These are phyloP conservation scores for Malassezia vespertilionis DNA, from an alignment of 1,284 basidiomycete genomes.

Conservation along the genomic window DNA sequence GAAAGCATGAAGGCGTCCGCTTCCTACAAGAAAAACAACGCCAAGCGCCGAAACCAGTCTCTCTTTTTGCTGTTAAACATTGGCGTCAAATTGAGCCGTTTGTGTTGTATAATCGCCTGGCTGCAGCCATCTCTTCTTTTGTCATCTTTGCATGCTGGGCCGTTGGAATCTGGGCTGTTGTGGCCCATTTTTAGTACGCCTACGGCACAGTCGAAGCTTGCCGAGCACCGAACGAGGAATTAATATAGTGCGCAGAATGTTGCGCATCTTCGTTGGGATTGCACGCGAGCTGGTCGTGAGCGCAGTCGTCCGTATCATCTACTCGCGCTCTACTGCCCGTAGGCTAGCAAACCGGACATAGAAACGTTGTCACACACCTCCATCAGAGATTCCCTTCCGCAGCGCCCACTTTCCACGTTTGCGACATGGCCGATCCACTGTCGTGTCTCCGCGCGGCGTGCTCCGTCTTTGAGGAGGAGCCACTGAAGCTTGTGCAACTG, in stretches of 20 bases:
- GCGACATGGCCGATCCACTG: slow-evolving; percentile 2
- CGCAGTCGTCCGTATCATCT: slow-evolving; percentile 7
- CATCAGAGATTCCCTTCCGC: not conserved
- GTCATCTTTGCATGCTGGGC: slow-evolving; percentile 15
- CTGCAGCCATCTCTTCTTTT: slow-evolving; percentile 12
- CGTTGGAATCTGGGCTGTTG: slow-evolving; percentile 13
- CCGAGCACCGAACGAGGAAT: slow-evolving; percentile 2
- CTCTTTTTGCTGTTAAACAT: not conserved
- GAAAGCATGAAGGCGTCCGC: not conserved
- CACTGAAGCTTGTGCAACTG: slow-evolving; percentile 2
- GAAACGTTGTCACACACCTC: not conserved
- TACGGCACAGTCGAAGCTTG: slow-evolving; percentile 17
- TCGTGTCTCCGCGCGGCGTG: slow-evolving; percentile 8
- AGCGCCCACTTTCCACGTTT: too few species aligned
- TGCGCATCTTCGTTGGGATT: slow-evolving; percentile 3
- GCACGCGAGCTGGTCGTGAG: slow-evolving; percentile 12
- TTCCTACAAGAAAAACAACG: not conserved
- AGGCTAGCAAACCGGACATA: too few species aligned
- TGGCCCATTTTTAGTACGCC: slow-evolving; percentile 20
- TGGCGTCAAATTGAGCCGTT: slow-evolving; percentile 14
- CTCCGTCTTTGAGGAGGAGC: not conserved
- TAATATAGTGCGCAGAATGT: slow-evolving; percentile 1
- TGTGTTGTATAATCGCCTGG: slow-evolving; percentile 14
- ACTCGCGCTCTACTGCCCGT: slow-evolving; percentile 14
- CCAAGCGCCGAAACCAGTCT: not conserved